Base-by-base conservation (phyloP, 129 eudicot species). In the Cynara cardunculus region DNA sequence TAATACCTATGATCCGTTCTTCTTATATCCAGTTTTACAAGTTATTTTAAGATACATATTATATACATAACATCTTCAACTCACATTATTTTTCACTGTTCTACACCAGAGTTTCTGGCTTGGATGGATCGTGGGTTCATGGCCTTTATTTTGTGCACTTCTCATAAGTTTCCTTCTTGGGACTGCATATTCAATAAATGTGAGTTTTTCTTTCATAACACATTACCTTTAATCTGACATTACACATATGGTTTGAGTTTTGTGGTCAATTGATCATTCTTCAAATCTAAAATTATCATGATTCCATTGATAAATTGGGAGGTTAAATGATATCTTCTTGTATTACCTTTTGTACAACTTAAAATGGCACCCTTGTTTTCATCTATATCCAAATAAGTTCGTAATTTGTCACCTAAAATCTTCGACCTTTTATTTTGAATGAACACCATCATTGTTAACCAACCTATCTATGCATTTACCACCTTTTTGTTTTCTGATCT, bases 111-210 rank as follows among this genome's bases (percentile, higher is more conserved):
- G 99, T 84, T 92, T 95, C 68, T 88, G 85, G 93, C 84, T 95
- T 80, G 96, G 99, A 83, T 95, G 89, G 87, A 5, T 87, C 53
- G 94, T 92, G 34, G 94, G 97, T 69, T 95, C 99, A 32, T 87
- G 92, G 97, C 99, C 99, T 39, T 88, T 95, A 74, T 86, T 90
- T 84, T 90, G 93, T 91, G 99, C 99, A 56, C 90, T 95, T 72
- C 88, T 81, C 80, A 81, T 95, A 87, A 95, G 99, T 80, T 95
- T 95, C 82, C 76, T 92, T 74, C 99, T 95, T 22, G 99, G 97
- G 28, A 90, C 99, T 24, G 99, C 99, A 76, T 95, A 95, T 81
- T 95, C 99, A 28, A 73, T 95, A 77, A 87, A 95, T 81, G 99
- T 95, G 85, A 95, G 99, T 76, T 80, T n/a, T 81, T 80, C 82